Percentiles rank a stretch among this genome's conserved stretches.
phyloP scores from a whole-genome alignment of 805 yeast species.

The Hanseniaspora taiwanica region DNA sequence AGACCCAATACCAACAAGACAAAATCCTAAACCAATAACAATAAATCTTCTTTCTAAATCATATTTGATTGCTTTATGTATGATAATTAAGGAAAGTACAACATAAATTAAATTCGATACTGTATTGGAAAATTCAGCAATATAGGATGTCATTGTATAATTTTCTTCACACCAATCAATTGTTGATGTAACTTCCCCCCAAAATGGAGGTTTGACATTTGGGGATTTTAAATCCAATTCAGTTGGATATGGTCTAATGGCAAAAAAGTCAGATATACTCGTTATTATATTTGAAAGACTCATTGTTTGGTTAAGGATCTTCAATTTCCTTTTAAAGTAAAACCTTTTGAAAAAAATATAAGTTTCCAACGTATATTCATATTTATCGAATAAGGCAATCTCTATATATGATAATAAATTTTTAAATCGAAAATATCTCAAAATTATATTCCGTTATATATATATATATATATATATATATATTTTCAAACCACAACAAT shows the following conservation, averaged over 20 bases:
- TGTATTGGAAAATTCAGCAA: slow-evolving; percentile 87
- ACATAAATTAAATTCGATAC: slow-evolving; percentile 54
- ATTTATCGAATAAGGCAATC: too few species aligned
- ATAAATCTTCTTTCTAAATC: slow-evolving; percentile 58
- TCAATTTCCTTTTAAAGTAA: too few species aligned
- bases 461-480: too few species aligned
- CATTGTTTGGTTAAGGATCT: background rate
- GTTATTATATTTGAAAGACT: background rate
- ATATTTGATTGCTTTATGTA: slow-evolving; percentile 46
- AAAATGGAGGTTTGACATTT: slow-evolving; percentile 31
- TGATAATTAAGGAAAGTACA: slow-evolving; percentile 47
- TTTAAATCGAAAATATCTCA: too few species aligned
- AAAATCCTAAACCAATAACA: slow-evolving; percentile 64
- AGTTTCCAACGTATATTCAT: too few species aligned
- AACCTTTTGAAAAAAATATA: background rate
- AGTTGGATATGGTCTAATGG: background rate
- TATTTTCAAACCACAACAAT: too few species aligned
- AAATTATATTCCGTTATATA: too few species aligned
- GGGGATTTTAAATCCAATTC: background rate
- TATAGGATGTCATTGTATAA: slow-evolving; percentile 70
- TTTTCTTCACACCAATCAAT: slow-evolving; percentile 99
- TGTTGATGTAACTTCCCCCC: slow-evolving; percentile 86
- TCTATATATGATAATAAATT: too few species aligned
- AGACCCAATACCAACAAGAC: slow-evolving; percentile 81
- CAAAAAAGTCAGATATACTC: background rate